These are phyloP conservation scores for Solanum ahanhuiri DNA, from an alignment of 257 asterid species.

Conservation along the genomic window DNA sequence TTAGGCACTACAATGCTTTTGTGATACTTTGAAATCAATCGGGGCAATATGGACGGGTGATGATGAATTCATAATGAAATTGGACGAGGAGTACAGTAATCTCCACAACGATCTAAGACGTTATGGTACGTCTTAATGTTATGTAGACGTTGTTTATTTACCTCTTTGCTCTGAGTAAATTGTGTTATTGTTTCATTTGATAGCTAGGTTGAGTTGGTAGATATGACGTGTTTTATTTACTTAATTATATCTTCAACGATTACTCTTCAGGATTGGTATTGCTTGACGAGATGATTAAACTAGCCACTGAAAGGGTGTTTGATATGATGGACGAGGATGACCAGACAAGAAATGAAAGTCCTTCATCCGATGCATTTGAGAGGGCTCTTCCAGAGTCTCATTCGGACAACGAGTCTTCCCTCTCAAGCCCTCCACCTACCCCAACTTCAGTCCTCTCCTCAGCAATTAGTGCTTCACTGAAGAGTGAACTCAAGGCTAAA, in stretches of 20 bases:
- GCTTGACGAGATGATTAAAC: conserved; percentile 63
- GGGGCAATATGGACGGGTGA: conserved; percentile 63
- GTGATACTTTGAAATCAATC: conserved; percentile 49
- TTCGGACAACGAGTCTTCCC: background rate
- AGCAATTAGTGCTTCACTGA: conserved; percentile 8
- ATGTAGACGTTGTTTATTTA: background rate
- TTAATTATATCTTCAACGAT: background rate
- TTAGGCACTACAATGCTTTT: conserved; percentile 54
- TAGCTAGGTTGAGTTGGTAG: background rate
- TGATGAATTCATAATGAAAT: conserved; percentile 50
- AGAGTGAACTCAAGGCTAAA: conserved; percentile 36
- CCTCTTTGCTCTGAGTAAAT: background rate
- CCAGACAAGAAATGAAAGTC: conserved; percentile 37
- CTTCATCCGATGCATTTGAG: conserved; percentile 23
- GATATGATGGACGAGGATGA: conserved; percentile 7
- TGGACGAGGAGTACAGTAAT: conserved; percentile 27
- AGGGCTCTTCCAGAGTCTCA: conserved; percentile 27
- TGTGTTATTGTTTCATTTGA: background rate
- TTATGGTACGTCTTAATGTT: conserved; percentile 10
- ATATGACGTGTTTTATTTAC: background rate
- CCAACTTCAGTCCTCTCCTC: conserved; percentile 82
- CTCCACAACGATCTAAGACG: conserved; percentile 33
- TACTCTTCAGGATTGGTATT: conserved; percentile 33
- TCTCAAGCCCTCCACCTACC: conserved; percentile 45
- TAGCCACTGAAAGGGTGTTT: conserved; percentile 58